phyloP scores from a whole-genome alignment of 768 basidiomycete species.

The Rhodotorula toruloides region DNA sequence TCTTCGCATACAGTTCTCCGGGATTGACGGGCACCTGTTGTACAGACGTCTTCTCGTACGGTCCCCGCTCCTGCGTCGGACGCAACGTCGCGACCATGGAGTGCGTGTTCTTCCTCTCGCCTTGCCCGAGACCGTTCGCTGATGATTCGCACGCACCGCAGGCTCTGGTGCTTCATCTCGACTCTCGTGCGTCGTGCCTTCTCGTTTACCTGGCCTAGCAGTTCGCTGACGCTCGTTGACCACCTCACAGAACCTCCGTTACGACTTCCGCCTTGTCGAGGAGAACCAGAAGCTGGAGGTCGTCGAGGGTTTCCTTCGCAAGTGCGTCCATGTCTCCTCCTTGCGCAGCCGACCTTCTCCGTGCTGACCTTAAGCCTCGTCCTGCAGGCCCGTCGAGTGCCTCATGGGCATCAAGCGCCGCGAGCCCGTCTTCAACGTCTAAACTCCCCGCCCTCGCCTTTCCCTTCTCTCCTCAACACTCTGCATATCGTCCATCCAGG shows the following conservation, averaged over 20 bases:
- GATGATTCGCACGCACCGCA: not conserved
- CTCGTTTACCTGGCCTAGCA: not conserved
- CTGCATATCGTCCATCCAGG: no score
- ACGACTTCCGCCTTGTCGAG: conserved; percentile 44
- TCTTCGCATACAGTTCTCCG: conserved; percentile 62
- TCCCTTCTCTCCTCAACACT: no score
- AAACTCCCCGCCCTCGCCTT: no score
- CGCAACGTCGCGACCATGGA: conserved; percentile 23
- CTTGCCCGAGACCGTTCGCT: not conserved
- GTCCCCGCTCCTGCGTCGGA: conserved; percentile 69
- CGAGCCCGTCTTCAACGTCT: not conserved
- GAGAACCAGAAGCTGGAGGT: conserved; percentile 53
- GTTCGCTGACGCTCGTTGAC: not conserved
- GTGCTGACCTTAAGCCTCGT: not conserved
- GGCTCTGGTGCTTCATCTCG: conserved; percentile 68
- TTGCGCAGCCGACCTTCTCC: not conserved
- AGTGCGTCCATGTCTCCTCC: not conserved
- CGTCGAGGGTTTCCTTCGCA: conserved; percentile 69
- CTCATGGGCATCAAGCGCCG: conserved; percentile 3
- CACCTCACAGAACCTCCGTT: conserved; percentile 58
- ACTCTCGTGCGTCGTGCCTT: conserved; percentile 51
- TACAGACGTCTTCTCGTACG: conserved; percentile 2
- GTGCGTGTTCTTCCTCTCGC: not conserved
- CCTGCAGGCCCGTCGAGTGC: conserved; percentile 1
- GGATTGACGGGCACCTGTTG: not conserved